These are phyloP conservation scores for Arthroderma uncinatum DNA, from an alignment of 2,329 filamentous ascomycete genomes.

Conservation along the genomic window DNA sequence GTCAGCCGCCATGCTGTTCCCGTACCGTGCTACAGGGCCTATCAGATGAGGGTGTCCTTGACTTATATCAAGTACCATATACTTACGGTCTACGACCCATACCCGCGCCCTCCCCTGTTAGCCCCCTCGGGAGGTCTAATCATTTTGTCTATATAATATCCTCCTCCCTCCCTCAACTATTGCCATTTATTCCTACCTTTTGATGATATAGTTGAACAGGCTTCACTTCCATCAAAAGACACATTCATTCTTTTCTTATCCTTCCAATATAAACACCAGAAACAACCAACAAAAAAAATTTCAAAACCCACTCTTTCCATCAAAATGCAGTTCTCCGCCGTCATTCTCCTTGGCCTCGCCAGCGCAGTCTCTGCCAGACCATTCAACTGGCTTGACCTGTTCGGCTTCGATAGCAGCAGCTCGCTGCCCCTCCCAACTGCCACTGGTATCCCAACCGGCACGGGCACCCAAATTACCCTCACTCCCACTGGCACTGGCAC, in stretches of 20 bases:
- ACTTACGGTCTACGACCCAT: neutral
- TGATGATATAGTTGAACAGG: constrained; percentile 2
- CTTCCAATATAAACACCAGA: neutral
- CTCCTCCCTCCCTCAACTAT: neutral
- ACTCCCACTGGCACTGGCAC: neutral
- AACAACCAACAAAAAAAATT: neutral
- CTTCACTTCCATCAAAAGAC: neutral
- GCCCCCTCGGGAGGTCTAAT: neutral
- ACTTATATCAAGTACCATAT: neutral
- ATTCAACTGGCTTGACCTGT: neutral
- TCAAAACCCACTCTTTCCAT: neutral
- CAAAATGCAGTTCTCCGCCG: constrained; percentile 11
- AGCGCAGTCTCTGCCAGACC: constrained; percentile 4
- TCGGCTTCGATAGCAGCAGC: neutral
- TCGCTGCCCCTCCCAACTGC: neutral
- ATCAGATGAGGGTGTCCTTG: neutral
- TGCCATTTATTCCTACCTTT: neutral
- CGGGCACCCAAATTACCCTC: neutral
- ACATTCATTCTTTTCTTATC: constrained; percentile 1
- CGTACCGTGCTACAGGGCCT: neutral
- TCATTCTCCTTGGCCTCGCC: constrained; percentile 8
- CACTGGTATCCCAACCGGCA: neutral
- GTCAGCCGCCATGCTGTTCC: neutral
- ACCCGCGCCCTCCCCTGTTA: neutral
- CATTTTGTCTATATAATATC: constrained; percentile 1